These are phyloP conservation scores for Pythium pyrilobum DNA, from an alignment of 352 stramenopile species.

Conservation along the genomic window DNA sequence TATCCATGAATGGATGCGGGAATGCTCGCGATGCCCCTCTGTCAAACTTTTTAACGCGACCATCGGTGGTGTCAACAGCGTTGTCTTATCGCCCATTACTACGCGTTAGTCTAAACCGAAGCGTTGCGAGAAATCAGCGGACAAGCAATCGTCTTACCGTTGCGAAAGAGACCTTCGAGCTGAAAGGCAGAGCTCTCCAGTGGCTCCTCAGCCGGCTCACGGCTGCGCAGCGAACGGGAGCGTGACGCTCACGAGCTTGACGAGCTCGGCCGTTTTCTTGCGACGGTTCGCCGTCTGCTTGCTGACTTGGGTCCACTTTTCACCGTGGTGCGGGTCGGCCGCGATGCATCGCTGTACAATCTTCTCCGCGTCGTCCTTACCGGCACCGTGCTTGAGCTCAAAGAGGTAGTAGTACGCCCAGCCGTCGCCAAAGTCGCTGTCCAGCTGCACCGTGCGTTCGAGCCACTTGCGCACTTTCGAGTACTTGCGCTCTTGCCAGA, in stretches of 20 bases:
- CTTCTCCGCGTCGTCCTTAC: constrained; percentile 72
- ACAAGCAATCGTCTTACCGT: no score
- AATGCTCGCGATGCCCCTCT: no score
- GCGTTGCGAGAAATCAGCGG: no score
- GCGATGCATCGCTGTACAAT: constrained; percentile 84
- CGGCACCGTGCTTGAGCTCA: constrained; percentile 88
- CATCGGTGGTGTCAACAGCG: no score
- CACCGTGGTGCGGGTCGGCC: constrained; percentile 93
- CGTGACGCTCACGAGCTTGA: constrained; percentile 78
- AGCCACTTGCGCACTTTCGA: constrained; percentile 98
- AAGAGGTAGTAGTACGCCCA: constrained; percentile 98
- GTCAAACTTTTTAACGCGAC: no score
- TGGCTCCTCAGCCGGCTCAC: background rate
- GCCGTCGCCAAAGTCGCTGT: constrained; percentile 95
- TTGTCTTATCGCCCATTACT: no score
- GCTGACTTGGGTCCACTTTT: constrained; percentile 91
- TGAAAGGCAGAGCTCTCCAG: no score
- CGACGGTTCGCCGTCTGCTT: constrained; percentile 91
- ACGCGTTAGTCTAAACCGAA: no score
- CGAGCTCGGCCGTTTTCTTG: constrained; percentile 61
- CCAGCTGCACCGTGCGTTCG: constrained; percentile 93
- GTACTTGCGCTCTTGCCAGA: constrained; percentile 94
- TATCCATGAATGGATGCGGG: no score
- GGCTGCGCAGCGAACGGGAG: constrained; percentile 49
- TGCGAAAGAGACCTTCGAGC: no score